Evolutionary conservation across 2,329 filamentous ascomycete species (phyloP).

Genomic region (Sporothrix luriei): DNA sequence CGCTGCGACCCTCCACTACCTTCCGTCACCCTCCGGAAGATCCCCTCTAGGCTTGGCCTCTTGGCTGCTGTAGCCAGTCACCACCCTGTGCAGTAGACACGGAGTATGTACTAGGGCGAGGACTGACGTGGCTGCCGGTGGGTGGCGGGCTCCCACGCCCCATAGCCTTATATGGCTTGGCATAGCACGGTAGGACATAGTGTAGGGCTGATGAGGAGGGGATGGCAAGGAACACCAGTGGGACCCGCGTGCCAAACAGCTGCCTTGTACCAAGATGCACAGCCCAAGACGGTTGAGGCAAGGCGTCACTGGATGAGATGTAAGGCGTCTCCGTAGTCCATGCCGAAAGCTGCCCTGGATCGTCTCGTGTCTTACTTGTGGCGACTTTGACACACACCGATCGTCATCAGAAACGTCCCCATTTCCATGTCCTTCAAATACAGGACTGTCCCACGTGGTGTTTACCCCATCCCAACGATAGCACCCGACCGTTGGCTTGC

Average conservation of each 20-base stretch:
- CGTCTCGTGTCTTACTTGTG: neutral
- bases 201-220: slow-evolving; percentile 16
- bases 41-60: neutral
- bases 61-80: neutral
- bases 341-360: neutral
- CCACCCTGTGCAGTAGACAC: neutral
- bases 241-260: neutral
- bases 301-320: neutral
- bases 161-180: neutral
- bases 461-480: neutral
- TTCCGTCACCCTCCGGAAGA: neutral
- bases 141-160: neutral
- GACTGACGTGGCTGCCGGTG: neutral
- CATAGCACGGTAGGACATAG: neutral
- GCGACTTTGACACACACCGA: slow-evolving; percentile 7
- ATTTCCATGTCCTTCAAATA: neutral
- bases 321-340: neutral
- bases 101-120: neutral
- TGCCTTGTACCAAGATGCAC: neutral
- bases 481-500: neutral
- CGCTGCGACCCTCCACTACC: neutral
- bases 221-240: neutral
- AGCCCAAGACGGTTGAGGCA: neutral
- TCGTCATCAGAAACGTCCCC: neutral
- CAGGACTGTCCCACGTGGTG: neutral